These are phyloP conservation scores for Yamadazyma insecticola DNA, from an alignment of 805 yeast genomes.

Conservation along the genomic window DNA sequence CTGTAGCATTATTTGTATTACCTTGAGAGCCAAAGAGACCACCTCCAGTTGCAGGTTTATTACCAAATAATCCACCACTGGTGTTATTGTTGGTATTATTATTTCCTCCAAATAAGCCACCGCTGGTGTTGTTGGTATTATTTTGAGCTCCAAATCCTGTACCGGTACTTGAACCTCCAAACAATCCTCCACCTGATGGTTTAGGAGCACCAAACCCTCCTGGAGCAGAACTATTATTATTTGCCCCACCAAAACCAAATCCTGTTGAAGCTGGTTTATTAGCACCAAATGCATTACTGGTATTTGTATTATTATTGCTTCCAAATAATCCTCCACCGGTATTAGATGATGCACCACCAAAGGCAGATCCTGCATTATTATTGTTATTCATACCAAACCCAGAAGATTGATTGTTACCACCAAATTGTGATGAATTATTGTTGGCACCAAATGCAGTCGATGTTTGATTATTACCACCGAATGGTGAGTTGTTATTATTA, in stretches of 20 bases:
- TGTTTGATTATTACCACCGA: slow-evolving; percentile 23
- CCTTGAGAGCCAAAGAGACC: slow-evolving; percentile 37
- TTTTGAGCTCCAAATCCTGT: slow-evolving; percentile 11
- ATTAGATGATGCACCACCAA: slow-evolving; percentile 9
- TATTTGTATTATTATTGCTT: slow-evolving; percentile 10
- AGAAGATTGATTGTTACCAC: slow-evolving; percentile 12
- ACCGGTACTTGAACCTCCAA: slow-evolving; percentile 19
- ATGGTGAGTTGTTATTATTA: slow-evolving; percentile 11
- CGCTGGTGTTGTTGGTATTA: slow-evolving; percentile 12
- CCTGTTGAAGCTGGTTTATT: slow-evolving; percentile 14
- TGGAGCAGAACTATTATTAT: slow-evolving; percentile 7
- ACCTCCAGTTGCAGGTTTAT: slow-evolving; percentile 23
- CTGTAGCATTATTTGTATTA: slow-evolving; percentile 4
- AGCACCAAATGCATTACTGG: slow-evolving; percentile 23
- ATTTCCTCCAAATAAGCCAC: slow-evolving; percentile 19
- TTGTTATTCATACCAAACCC: slow-evolving; percentile 22
- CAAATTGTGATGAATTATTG: slow-evolving; percentile 12
- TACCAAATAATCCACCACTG: slow-evolving; percentile 19
- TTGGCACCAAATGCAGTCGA: slow-evolving; percentile 33
- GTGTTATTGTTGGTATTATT: slow-evolving; percentile 6
- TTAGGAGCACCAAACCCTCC: slow-evolving; percentile 19
- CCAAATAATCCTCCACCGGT: slow-evolving; percentile 1
- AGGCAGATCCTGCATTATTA: slow-evolving; percentile 12
- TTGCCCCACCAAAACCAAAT: slow-evolving; percentile 10
- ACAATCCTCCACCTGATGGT: slow-evolving; percentile 25